A percentile compares a stretch with the other conserved stretches of the same genome.
Conservation (phyloP, 176 grass and related monocot species). For the Ananas comosus region DNA sequence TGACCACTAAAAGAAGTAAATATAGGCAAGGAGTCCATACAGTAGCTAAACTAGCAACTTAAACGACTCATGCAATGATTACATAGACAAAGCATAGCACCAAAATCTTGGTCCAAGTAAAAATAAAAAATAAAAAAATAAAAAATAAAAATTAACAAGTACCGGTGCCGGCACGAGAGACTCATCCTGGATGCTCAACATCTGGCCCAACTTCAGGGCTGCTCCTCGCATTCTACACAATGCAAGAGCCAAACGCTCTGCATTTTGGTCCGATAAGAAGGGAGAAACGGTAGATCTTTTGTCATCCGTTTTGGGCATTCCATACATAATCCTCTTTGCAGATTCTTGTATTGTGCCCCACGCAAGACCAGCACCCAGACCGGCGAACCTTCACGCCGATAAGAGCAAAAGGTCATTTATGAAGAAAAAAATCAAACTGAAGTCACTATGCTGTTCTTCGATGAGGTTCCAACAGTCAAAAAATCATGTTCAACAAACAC, state of each 20-base stretch:
- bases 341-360: constrained; percentile 33
- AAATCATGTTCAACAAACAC: too few relatives aligned
- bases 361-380: constrained; percentile 31
- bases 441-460: too few relatives aligned
- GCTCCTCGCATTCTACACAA: constrained; percentile 89
- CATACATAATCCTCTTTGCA: constrained; percentile 52
- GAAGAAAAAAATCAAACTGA: too few relatives aligned
- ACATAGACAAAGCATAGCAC: not conserved
- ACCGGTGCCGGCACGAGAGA: constrained; percentile 82
- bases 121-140: not conserved
- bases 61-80: not conserved
- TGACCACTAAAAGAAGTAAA: not conserved
- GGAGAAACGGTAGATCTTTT: constrained; percentile 62
- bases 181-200: constrained; percentile 98
- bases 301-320: constrained; percentile 39
- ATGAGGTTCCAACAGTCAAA: too few relatives aligned
- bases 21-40: not conserved
- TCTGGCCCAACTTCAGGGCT: constrained; percentile 80
- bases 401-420: not conserved
- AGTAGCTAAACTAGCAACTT: constrained; percentile 7
- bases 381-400: constrained; percentile 16
- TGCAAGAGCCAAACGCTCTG: constrained; percentile 78
- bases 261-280: constrained; percentile 88
- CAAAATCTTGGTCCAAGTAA: too few relatives aligned
- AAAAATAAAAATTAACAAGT: constrained; percentile 19